Percentiles rank a stretch among this genome's conserved stretches.
phyloP scores from a whole-genome alignment of 352 stramenopile genomes.

The Phytophthora pinifolia region DNA sequence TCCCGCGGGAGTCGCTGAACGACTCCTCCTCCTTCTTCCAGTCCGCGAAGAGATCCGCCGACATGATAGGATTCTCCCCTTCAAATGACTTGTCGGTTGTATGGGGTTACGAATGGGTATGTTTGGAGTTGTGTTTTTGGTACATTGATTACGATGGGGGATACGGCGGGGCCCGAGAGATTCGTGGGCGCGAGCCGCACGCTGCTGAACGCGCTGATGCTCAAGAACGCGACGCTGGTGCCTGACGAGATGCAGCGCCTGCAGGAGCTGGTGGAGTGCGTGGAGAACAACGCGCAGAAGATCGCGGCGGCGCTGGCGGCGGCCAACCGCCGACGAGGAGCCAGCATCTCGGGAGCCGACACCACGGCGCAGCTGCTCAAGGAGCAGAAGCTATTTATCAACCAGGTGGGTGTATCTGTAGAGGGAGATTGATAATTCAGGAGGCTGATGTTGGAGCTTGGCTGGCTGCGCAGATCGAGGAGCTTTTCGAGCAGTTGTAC shows the following conservation, averaged over 20 bases:
- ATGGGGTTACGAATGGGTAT: constrained; percentile 2
- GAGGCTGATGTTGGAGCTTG: constrained; percentile 1
- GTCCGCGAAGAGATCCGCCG: constrained; percentile 87
- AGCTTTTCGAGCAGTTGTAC: constrained; percentile 42
- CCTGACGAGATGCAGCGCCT: constrained; percentile 52
- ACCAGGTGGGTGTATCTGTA: constrained; percentile 22
- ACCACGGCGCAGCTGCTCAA: constrained; percentile 53
- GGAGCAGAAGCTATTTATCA: constrained; percentile 57
- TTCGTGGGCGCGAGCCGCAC: constrained; percentile 35
- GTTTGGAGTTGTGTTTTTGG: not conserved
- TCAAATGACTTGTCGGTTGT: constrained; percentile 12
- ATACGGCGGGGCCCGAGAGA: constrained; percentile 3
- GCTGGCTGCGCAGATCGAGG: constrained; percentile 31
- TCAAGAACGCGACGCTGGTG: constrained; percentile 42
- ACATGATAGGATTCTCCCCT: constrained; percentile 52
- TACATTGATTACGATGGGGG: constrained; percentile 1
- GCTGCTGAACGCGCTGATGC: constrained; percentile 40
- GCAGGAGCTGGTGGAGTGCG: constrained; percentile 66
- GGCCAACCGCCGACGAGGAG: constrained; percentile 34
- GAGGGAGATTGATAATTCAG: not conserved
- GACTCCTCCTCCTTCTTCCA: constrained; percentile 84
- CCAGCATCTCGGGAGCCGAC: constrained; percentile 20
- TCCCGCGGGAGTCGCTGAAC: constrained; percentile 26
- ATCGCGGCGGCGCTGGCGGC: constrained; percentile 55
- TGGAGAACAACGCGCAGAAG: constrained; percentile 73